These are phyloP conservation scores for Dothiorella sarmentorum DNA, from an alignment of 2,329 filamentous ascomycete species.

Conservation along the genomic window DNA sequence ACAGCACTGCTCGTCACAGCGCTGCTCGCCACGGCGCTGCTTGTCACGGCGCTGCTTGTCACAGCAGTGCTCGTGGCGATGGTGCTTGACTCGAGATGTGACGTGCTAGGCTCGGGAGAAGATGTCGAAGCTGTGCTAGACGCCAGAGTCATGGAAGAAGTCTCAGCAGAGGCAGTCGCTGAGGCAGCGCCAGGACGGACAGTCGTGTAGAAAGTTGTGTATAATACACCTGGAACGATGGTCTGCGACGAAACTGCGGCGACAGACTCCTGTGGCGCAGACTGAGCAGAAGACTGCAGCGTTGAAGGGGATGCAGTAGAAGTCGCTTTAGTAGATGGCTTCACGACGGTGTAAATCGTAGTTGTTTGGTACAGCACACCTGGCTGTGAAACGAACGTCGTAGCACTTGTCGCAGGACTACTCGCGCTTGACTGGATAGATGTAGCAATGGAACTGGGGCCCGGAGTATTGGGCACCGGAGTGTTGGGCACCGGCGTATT, in stretches of 20 bases:
- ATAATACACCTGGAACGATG: slow-evolving; percentile 28
- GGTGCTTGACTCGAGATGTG: neutral
- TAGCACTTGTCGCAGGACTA: neutral
- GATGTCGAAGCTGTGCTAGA: neutral
- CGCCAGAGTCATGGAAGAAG: slow-evolving; percentile 6
- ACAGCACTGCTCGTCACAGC: neutral
- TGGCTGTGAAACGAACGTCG: neutral
- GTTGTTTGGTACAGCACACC: slow-evolving; percentile 8
- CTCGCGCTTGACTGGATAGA: neutral
- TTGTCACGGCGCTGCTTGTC: neutral
- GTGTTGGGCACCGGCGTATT: neutral
- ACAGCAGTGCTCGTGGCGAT: neutral
- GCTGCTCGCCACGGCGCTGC: neutral
- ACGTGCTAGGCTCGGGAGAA: neutral
- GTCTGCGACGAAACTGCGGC: slow-evolving; percentile 17
- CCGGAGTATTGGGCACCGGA: neutral
- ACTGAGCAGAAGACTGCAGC: neutral
- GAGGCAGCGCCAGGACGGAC: slow-evolving; percentile 13
- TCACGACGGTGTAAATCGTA: slow-evolving; percentile 1
- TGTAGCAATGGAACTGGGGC: neutral
- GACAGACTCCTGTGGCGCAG: neutral
- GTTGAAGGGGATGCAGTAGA: neutral
- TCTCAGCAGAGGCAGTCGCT: neutral
- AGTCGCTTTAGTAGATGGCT: neutral
- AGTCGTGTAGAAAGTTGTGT: slow-evolving; percentile 32